These are phyloP conservation scores for Xylaria sp. DNA, from an alignment of 2,329 filamentous ascomycete genomes.

Conservation along the genomic window DNA sequence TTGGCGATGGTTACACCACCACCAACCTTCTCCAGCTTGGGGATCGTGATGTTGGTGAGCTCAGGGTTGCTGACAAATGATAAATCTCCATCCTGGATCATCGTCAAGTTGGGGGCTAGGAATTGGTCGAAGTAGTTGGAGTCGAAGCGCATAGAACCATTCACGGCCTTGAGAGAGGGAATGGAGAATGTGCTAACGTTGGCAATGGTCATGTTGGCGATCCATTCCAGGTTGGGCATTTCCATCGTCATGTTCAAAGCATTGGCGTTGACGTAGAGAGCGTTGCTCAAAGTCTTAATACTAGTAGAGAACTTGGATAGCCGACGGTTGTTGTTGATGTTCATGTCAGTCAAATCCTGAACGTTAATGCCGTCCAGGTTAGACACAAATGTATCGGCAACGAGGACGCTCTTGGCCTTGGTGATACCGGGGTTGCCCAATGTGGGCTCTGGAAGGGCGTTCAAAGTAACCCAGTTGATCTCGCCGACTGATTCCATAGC, in stretches of 20 bases:
- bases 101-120: slow-evolving; percentile 76
- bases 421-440: slow-evolving; percentile 69
- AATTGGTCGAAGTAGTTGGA: slow-evolving; percentile 76
- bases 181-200: slow-evolving; percentile 80
- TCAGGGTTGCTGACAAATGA: slow-evolving; percentile 72
- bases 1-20: slow-evolving; percentile 87
- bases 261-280: slow-evolving; percentile 83
- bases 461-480: slow-evolving; percentile 75
- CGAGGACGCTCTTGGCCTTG: slow-evolving; percentile 74
- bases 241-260: slow-evolving; percentile 74
- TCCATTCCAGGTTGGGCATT: slow-evolving; percentile 82
- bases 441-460: slow-evolving; percentile 62
- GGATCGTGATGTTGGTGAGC: slow-evolving; percentile 80
- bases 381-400: slow-evolving; percentile 87
- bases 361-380: slow-evolving; percentile 85
- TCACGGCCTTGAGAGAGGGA: slow-evolving; percentile 78
- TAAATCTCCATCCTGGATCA: slow-evolving; percentile 68
- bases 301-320: slow-evolving; percentile 81
- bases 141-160: slow-evolving; percentile 85
- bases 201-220: slow-evolving; percentile 83
- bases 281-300: slow-evolving; percentile 77
- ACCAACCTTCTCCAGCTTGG: slow-evolving; percentile 72
- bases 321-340: slow-evolving; percentile 91
- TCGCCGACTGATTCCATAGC: slow-evolving; percentile 57
- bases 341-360: slow-evolving; percentile 74